Evolutionary conservation across 2,329 filamentous ascomycete genomes (phyloP).

Genomic region (Parastagonospora nodorum): DNA sequence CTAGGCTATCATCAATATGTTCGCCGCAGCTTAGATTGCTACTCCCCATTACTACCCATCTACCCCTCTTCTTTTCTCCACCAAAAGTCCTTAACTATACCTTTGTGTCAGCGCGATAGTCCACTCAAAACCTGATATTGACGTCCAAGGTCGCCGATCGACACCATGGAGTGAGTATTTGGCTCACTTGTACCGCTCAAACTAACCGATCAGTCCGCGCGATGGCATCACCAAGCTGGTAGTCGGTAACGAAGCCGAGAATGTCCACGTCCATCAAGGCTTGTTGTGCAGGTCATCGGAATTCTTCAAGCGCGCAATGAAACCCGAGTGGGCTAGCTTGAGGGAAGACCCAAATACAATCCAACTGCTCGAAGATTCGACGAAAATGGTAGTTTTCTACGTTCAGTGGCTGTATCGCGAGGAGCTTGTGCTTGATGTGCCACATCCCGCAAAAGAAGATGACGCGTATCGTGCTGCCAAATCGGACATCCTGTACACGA

Average conservation of each 20-base stretch:
- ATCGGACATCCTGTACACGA: too few relatives aligned
- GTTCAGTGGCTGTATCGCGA: conserved; percentile 6
- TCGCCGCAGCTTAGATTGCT: neutral
- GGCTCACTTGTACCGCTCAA: too few relatives aligned
- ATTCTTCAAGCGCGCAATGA: conserved; percentile 8
- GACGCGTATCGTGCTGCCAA: too few relatives aligned
- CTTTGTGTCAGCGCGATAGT: too few relatives aligned
- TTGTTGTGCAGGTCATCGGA: conserved; percentile 6
- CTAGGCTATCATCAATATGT: too few relatives aligned
- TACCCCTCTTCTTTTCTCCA: too few relatives aligned
- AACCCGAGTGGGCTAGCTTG: conserved; percentile 3
- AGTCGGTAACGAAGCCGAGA: neutral
- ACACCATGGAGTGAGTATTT: conserved; percentile 1
- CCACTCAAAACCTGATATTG: too few relatives aligned
- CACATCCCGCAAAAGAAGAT: too few relatives aligned
- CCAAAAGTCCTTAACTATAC: neutral
- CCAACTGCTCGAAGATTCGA: conserved; percentile 1
- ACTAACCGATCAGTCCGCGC: neutral
- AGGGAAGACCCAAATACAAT: conserved; percentile 1
- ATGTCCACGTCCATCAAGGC: conserved; percentile 2
- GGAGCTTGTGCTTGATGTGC: too few relatives aligned
- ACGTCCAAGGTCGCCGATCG: too few relatives aligned
- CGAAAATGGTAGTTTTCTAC: neutral
- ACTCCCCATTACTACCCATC: neutral
- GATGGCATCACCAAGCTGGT: neutral